A percentile compares a stretch with the other conserved stretches of the same genome.
These are phyloP conservation scores for Kodamaea laetipori DNA, from an alignment of 805 yeast species.

Conservation along the genomic window DNA sequence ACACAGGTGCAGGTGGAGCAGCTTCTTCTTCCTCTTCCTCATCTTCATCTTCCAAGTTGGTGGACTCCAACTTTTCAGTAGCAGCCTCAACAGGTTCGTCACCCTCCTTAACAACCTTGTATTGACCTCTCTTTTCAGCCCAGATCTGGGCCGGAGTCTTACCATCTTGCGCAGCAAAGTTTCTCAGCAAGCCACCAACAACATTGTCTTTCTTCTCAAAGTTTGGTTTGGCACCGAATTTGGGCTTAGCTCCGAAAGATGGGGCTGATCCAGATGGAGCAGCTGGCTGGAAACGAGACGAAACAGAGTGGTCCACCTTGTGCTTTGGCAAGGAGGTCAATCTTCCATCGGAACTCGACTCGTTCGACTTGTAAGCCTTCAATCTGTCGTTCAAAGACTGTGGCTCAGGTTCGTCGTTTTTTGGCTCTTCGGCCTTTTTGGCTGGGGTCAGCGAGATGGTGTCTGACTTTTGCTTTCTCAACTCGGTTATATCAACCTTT, in stretches of 20 bases:
- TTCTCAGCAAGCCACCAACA: conserved; percentile 60
- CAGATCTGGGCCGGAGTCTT: conserved; percentile 93
- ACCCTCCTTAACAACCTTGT: conserved; percentile 43
- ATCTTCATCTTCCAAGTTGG: conserved; percentile 14
- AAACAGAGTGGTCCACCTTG: conserved; percentile 52
- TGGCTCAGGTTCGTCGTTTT: conserved; percentile 41
- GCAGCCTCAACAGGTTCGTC: conserved; percentile 31
- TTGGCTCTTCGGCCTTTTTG: conserved; percentile 29
- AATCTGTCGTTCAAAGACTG: conserved; percentile 50
- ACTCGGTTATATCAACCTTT: conserved; percentile 57
- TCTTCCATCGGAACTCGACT: conserved; percentile 44
- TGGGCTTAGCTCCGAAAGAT: conserved; percentile 38
- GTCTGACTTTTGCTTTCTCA: conserved; percentile 52
- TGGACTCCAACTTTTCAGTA: conserved; percentile 20
- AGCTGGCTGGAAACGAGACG: conserved; percentile 47
- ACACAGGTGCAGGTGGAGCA: conserved; percentile 17
- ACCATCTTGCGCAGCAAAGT: conserved; percentile 70
- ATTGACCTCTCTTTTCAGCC: conserved; percentile 87
- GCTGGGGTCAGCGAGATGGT: conserved; percentile 45
- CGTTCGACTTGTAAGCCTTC: conserved; percentile 42
- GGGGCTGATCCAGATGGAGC: conserved; percentile 24
- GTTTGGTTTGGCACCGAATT: conserved; percentile 32
- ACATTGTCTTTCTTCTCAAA: conserved; percentile 41
- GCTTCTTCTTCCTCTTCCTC: conserved; percentile 52
- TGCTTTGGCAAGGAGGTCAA: conserved; percentile 66